Evolutionary conservation across 768 basidiomycete genomes (phyloP), one percentile per base, ranked within the genome.

Genomic region (Leccinum disarticulatum): DNA sequence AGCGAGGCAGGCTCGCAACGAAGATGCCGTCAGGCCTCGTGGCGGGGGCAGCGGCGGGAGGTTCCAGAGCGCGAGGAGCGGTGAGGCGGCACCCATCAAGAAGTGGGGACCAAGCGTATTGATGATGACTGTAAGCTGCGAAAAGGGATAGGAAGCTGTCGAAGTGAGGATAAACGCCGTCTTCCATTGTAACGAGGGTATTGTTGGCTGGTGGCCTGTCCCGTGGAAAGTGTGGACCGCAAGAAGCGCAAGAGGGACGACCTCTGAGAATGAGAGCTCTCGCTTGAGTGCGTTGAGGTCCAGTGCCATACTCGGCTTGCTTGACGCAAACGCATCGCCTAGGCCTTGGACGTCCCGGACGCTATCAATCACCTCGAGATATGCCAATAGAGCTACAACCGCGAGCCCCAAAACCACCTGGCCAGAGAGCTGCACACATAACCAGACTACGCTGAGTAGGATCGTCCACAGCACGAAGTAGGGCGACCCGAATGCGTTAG

Each of bases 101-200:
- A 90, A 77, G 61, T 87, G 76, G 0, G 90, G 83, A 0, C 94
- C 91, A 55, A 93, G 76, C 7, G 89, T 86, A 73, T 98, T 98
- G 60, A 88, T 72, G 3, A 83, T 71, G 6, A 94, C 87, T 27
- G 93, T 86, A 2, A 90, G 49, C 0, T 87, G 87, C 0, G 95
- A 87, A 66, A 85, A 83, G 0, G 90, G 87, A 70, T 92, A 93
- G 11, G 75, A 77, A 48, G 94, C 77, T 1, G 80, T 84, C 3
- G 83, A 77, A 2, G 86, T 83, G 57, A 99, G 80, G 30, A 98
- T 71, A 74, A 98, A 99, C 7, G 91, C 95, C 1, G 88, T 76
- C 72, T 97, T 97, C 97, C 96, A 99, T 65, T 98, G 96, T 47
- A 99, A 83, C 3, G 92, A 90, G 1, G 93, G 83, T 41, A 98